phyloP scores from a whole-genome alignment of 2,329 filamentous ascomycete genomes.

The Pseudogymnoascus sp. region DNA sequence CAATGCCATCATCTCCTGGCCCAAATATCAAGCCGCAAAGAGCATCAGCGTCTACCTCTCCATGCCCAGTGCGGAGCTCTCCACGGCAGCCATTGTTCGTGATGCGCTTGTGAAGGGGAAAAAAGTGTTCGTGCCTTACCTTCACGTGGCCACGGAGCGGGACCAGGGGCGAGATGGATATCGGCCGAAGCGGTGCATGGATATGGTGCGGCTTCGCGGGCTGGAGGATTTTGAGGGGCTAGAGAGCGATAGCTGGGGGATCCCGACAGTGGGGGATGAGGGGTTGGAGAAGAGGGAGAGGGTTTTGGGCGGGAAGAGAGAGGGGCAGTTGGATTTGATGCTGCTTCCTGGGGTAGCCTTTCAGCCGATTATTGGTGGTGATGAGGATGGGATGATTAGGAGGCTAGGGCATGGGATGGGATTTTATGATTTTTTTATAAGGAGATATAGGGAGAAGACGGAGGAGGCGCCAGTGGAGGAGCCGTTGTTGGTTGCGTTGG shows the following conservation, averaged over 20 bases:
- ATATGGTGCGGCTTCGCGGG: slow-evolving; percentile 77
- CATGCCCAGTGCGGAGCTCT: slow-evolving; percentile 82
- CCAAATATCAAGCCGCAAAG: slow-evolving; percentile 58
- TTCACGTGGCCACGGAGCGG: slow-evolving; percentile 51
- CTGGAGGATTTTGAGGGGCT: slow-evolving; percentile 71
- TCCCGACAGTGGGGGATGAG: slow-evolving; percentile 67
- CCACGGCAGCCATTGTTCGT: slow-evolving; percentile 72
- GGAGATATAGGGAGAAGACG: slow-evolving; percentile 51
- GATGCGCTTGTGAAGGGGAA: slow-evolving; percentile 73
- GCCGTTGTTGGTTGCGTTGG: slow-evolving; percentile 62
- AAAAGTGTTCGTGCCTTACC: slow-evolving; percentile 83
- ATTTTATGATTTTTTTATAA: slow-evolving; percentile 92
- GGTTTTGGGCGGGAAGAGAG: slow-evolving; percentile 52
- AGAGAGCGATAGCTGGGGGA: slow-evolving; percentile 79
- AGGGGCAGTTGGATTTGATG: slow-evolving; percentile 67
- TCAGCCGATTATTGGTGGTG: slow-evolving; percentile 28
- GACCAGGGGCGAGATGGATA: slow-evolving; percentile 19
- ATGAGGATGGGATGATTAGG: slow-evolving; percentile 54
- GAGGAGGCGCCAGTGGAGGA: slow-evolving; percentile 53
- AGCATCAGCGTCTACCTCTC: slow-evolving; percentile 83
- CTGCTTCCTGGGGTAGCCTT: slow-evolving; percentile 92
- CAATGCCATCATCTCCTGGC: not conserved
- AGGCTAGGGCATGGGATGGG: slow-evolving; percentile 90
- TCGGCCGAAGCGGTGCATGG: slow-evolving; percentile 67
- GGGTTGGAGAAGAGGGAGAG: slow-evolving; percentile 61